phyloP scores from a whole-genome alignment of 495 filamentous ascomycete species.

The Arthonia radiata region DNA sequence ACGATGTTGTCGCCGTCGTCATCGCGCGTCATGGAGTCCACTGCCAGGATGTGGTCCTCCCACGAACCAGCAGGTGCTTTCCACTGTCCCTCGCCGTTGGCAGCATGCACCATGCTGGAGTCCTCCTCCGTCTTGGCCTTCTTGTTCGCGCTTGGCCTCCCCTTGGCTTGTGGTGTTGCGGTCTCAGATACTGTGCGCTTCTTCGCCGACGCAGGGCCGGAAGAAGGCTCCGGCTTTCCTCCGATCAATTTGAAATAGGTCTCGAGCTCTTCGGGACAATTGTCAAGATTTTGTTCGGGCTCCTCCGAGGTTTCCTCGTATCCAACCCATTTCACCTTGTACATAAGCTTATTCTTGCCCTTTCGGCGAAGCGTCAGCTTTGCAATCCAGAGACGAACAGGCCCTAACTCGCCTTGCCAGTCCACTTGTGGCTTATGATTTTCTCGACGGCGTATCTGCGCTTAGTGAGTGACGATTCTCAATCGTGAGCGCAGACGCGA shows the following conservation, averaged over 20 bases:
- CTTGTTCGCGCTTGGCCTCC: conserved; percentile 14
- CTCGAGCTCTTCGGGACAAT: conserved; percentile 19
- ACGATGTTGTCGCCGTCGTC: conserved; percentile 18
- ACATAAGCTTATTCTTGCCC: conserved; percentile 18
- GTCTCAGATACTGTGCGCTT: conserved; percentile 9
- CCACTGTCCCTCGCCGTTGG: too few species aligned
- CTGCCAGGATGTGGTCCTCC: conserved; percentile 26
- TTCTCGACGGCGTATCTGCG: conserved; percentile 35
- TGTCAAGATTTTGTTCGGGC: conserved; percentile 26
- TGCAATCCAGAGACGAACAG: background rate
- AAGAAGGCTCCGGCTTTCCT: conserved; percentile 13
- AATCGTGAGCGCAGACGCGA: conserved; percentile 1
- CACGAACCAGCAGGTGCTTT: conserved; percentile 26
- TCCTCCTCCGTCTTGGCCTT: conserved; percentile 7
- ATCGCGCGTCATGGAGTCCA: conserved; percentile 33
- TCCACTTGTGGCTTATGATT: conserved; percentile 23
- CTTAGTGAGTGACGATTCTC: conserved; percentile 12
- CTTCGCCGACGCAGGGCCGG: background rate
- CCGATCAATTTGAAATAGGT: conserved; percentile 32
- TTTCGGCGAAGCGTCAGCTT: conserved; percentile 5
- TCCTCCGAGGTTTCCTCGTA: conserved; percentile 34
- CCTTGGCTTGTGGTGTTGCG: conserved; percentile 1
- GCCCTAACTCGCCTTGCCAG: background rate
- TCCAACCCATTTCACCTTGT: conserved; percentile 39
- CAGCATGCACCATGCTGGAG: too few species aligned